Conservation (phyloP, 2,329 filamentous ascomycete genomes). For the Scedosporium apiospermum region DNA sequence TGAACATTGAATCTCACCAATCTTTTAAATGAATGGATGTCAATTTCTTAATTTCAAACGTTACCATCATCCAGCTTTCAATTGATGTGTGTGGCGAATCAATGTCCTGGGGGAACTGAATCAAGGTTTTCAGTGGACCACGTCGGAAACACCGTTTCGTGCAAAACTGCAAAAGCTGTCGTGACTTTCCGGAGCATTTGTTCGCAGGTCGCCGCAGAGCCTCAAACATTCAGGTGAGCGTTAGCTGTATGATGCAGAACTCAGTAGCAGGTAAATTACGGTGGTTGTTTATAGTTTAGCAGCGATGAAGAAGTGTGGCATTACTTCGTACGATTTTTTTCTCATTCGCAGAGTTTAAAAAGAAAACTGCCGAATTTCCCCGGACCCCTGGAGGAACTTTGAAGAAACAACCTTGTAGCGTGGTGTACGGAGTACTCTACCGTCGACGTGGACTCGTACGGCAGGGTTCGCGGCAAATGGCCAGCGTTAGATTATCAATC, state of each 20-base stretch:
- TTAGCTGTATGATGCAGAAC: too few species aligned
- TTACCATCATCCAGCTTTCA: not conserved
- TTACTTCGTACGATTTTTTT: not conserved
- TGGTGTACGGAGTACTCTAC: not conserved
- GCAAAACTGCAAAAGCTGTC: not conserved
- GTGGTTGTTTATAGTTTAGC: not conserved
- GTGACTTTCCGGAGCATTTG: too few species aligned
- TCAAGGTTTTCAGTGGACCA: too few species aligned
- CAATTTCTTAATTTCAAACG: not conserved
- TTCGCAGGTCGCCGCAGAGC: not conserved
- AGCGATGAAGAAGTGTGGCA: not conserved
- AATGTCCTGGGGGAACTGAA: too few species aligned
- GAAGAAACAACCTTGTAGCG: not conserved
- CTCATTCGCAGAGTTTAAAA: not conserved
- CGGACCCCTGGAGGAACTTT: not conserved
- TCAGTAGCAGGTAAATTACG: too few species aligned
- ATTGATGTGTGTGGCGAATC: too few species aligned
- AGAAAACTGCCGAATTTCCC: not conserved
- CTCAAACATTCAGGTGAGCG: not conserved
- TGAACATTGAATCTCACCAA: not conserved
- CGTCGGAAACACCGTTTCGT: not conserved
- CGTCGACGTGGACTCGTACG: not conserved
- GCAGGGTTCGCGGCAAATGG: not conserved
- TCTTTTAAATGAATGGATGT: not conserved
- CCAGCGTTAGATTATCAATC: not conserved